Percentiles rank a stretch among this genome's conserved stretches.
Conservation (phyloP, 208 protist genomes). For the Trypanosoma cruzi region DNA sequence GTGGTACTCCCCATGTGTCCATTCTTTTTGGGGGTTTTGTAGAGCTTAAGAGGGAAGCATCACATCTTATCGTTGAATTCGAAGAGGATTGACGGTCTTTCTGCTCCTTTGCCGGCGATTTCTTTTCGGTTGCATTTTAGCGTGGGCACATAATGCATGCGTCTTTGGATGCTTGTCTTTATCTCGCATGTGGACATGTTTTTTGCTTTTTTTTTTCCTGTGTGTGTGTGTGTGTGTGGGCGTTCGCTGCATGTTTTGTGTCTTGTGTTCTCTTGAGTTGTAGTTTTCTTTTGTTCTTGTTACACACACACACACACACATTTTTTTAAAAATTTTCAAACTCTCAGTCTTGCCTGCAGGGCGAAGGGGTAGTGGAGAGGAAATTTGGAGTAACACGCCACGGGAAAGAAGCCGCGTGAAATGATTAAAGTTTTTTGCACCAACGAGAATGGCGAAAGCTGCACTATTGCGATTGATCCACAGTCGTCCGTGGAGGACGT, state of each 20-base stretch:
- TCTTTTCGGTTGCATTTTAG: background rate
- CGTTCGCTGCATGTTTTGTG: too few species aligned
- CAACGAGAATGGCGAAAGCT: slow-evolving; percentile 5
- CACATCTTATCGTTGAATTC: slow-evolving; percentile 38
- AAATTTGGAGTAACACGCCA: background rate
- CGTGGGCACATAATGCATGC: too few species aligned
- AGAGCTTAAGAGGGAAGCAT: slow-evolving; percentile 34
- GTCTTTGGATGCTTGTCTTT: too few species aligned
- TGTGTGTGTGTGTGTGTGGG: too few species aligned
- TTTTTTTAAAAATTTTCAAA: too few species aligned
- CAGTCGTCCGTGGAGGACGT: slow-evolving; percentile 17
- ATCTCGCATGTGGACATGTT: too few species aligned
- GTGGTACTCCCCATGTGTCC: slow-evolving; percentile 61
- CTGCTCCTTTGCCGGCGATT: slow-evolving; percentile 5
- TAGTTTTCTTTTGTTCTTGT: too few species aligned
- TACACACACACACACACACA: too few species aligned
- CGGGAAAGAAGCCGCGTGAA: background rate
- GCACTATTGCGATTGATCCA: slow-evolving; percentile 15
- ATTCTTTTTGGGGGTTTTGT: slow-evolving; percentile 62
- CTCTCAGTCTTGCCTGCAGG: background rate
- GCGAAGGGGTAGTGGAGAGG: too few species aligned
- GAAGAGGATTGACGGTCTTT: slow-evolving; percentile 11
- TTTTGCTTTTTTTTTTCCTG: too few species aligned
- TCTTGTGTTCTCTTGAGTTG: too few species aligned
- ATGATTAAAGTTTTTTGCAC: slow-evolving; percentile 23